phyloP scores from a whole-genome alignment of 768 basidiomycete genomes.

The Pleurotus tuoliensis region DNA sequence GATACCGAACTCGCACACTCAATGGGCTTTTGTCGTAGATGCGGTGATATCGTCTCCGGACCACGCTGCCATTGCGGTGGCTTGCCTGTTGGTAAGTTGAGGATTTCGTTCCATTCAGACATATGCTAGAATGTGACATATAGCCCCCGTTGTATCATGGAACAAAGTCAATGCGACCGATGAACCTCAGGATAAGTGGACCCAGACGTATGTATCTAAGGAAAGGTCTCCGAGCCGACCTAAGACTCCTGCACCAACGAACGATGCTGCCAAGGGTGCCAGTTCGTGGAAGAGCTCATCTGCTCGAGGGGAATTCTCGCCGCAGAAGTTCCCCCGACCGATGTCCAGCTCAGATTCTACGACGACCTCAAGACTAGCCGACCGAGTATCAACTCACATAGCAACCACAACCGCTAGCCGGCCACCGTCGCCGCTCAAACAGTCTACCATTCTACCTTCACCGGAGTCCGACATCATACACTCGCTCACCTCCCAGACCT shows the following conservation, averaged over 20 bases:
- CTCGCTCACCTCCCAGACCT: conserved; percentile 44
- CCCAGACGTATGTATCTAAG: conserved; percentile 67
- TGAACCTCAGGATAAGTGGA: conserved; percentile 65
- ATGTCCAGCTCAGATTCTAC: conserved; percentile 25
- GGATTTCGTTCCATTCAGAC: conserved; percentile 1
- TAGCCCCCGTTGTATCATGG: conserved; percentile 73
- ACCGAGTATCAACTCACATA: conserved; percentile 56
- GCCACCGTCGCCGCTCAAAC: conserved; percentile 58
- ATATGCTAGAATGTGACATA: background rate
- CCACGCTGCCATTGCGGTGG: conserved; percentile 81
- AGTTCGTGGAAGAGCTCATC: background rate
- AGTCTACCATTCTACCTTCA: conserved; percentile 41
- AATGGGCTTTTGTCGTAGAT: conserved; percentile 86
- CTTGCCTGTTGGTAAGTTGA: conserved; percentile 62
- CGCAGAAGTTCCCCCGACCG: conserved; percentile 47
- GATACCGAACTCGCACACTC: background rate
- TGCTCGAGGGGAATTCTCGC: conserved; percentile 20
- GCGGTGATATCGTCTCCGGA: conserved; percentile 76
- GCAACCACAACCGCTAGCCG: conserved; percentile 44
- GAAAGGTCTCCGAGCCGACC: conserved; percentile 44
- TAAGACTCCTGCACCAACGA: conserved; percentile 17
- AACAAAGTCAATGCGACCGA: conserved; percentile 40
- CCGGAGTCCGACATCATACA: conserved; percentile 61
- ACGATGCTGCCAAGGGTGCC: conserved; percentile 11
- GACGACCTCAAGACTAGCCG: conserved; percentile 33